Base-by-base conservation (phyloP, 2,329 filamentous ascomycete genomes). In the Clathrospora elynae region DNA sequence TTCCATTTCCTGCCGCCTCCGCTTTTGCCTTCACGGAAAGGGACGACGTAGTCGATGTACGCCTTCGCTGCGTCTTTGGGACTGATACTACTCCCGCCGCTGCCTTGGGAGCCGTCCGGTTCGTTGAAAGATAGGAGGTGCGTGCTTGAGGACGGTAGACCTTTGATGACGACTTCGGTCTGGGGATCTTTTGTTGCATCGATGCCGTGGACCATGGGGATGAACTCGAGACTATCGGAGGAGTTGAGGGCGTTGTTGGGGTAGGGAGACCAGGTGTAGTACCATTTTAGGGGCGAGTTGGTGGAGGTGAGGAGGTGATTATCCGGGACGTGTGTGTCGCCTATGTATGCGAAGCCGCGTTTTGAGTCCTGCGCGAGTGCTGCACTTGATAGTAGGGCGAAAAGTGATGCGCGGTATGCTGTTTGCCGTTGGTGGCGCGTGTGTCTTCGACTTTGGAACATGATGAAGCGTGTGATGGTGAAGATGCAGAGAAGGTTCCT, bases 121-220 rank as follows among this genome's bases (percentile, higher is more conserved):
- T 95, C 88, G 68, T 93, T 93, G 75, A 90, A 91, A 8, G 76
- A 78, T 12, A 93, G 73, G 2, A 89, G 79, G 57, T 88, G 82
- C 25, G 90, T 81, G 3, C 77, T 75, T 2, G 77, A 75, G 26
- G 77, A 71, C 14, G 88, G 78, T 23, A 85, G 73, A 1, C 57
- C 52, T 57, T 74, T 76, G 31, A 92, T 80, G 5, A 77, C 73
- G 61, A 88, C 87, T 1, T 76, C 73, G 1, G 78, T 83, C 57
- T 74, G 71, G 14, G 72, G 59, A 37, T 75, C 48, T 29, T 62
- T 38, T 12, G 59, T 68, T 19, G 57, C 67, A 3, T 73, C 51
- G 7, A 81, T 73, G 17, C 87, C 86, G 82, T 86, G 91, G 46
- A 91, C 80, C 85, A 91, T 89, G 29, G 88, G 88, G 1, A 91